Evolutionary conservation across 768 basidiomycete species (phyloP).

Genomic region (Rhizopogon rudus): DNA sequence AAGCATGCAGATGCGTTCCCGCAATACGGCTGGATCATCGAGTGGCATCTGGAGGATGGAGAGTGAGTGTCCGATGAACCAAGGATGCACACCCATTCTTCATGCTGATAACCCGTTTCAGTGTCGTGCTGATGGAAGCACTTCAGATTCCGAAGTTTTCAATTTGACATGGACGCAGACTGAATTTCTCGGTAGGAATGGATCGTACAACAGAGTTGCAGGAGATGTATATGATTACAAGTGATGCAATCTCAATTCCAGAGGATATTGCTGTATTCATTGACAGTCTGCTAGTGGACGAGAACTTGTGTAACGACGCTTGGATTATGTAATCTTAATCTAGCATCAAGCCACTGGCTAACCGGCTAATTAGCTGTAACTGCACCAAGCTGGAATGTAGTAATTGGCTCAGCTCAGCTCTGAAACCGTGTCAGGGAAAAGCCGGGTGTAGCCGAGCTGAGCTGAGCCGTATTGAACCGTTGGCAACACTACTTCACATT

Average conservation of each 20-base stretch:
- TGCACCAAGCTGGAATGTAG: not conserved
- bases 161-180: not conserved
- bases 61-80: too few relatives aligned
- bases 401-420: not conserved
- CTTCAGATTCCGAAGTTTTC: conserved; percentile 3
- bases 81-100: too few relatives aligned
- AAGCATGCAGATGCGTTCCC: too few relatives aligned
- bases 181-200: not conserved
- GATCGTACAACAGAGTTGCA: not conserved
- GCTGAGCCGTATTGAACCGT: not conserved
- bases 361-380: not conserved
- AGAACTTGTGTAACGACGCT: not conserved
- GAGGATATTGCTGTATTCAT: not conserved
- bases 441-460: not conserved
- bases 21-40: too few relatives aligned
- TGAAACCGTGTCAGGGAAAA: not conserved
- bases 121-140: too few relatives aligned
- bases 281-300: not conserved
- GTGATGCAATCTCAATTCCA: not conserved
- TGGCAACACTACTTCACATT: too few relatives aligned
- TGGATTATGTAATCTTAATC: not conserved
- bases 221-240: not conserved
- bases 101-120: too few relatives aligned
- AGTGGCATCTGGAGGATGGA: too few relatives aligned
- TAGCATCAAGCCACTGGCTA: not conserved